These are phyloP conservation scores for Leccinum incarnatum DNA, from an alignment of 768 basidiomycete genomes.

Conservation along the genomic window DNA sequence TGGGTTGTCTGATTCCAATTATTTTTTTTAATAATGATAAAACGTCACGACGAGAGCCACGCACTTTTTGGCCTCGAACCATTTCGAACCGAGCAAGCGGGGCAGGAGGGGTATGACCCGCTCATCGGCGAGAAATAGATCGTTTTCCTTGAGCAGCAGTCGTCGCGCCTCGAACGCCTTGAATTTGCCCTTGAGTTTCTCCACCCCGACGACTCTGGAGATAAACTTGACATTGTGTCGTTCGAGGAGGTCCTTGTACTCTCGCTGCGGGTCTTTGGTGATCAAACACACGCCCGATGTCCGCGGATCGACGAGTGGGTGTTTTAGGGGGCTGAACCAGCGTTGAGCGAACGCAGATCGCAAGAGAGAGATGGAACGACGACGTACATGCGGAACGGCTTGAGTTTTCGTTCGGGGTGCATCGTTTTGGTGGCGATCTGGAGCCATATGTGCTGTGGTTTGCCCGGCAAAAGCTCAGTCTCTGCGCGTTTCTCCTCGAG, in stretches of 20 bases:
- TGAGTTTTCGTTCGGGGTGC: conserved; percentile 68
- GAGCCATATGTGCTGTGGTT: conserved; percentile 88
- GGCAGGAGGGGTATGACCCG: conserved; percentile 86
- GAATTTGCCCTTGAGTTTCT: conserved; percentile 94
- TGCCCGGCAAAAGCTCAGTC: conserved; percentile 69
- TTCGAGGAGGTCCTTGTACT: conserved; percentile 92
- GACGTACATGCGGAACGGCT: conserved; percentile 81
- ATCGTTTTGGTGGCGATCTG: conserved; percentile 85
- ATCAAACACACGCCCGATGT: conserved; percentile 82
- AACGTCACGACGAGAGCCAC: conserved; percentile 30
- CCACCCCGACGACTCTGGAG: conserved; percentile 83
- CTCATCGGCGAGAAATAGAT: conserved; percentile 91
- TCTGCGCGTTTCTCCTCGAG: conserved; percentile 63
- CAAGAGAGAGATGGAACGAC: neutral
- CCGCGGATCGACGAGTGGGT: conserved; percentile 83
- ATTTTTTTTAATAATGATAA: neutral
- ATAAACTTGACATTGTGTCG: conserved; percentile 82
- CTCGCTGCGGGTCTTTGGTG: conserved; percentile 91
- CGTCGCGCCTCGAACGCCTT: conserved; percentile 81
- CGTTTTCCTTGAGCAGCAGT: conserved; percentile 83
- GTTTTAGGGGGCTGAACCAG: conserved; percentile 56
- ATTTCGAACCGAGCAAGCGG: conserved; percentile 80
- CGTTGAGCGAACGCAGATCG: neutral
- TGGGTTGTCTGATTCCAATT: conserved; percentile 70
- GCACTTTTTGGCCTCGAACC: conserved; percentile 95